A percentile compares a stretch with the other conserved stretches of the same genome.
Conservation (phyloP, 768 basidiomycete genomes). For the Epithele typhae region DNA sequence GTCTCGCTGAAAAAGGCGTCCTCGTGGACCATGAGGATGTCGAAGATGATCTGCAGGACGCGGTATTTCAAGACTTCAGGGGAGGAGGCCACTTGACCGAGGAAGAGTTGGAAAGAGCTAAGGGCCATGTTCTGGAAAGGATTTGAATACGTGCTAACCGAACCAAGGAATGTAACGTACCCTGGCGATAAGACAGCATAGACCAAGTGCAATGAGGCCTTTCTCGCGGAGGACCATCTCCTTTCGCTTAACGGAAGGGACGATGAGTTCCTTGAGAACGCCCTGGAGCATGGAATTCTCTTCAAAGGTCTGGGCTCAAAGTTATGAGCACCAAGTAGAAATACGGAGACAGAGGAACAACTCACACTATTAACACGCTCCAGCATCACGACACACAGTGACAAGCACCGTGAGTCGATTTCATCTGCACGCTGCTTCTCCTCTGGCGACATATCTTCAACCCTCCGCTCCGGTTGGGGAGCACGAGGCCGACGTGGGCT, state of each 20-base stretch:
- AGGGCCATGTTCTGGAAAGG: slow-evolving; percentile 51
- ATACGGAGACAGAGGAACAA: slow-evolving; percentile 4
- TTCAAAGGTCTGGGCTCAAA: slow-evolving; percentile 46
- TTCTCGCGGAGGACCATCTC: slow-evolving; percentile 78
- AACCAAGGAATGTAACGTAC: slow-evolving; percentile 26
- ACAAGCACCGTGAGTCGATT: slow-evolving; percentile 71
- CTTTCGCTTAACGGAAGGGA: slow-evolving; percentile 87
- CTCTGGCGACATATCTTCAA: slow-evolving; percentile 49
- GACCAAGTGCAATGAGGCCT: slow-evolving; percentile 73
- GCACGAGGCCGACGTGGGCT: slow-evolving; percentile 4
- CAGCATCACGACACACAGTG: slow-evolving; percentile 76
- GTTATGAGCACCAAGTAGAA: neutral
- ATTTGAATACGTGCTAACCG: neutral
- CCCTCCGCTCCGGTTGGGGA: slow-evolving; percentile 28
- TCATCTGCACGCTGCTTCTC: slow-evolving; percentile 54
- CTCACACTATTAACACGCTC: slow-evolving; percentile 83
- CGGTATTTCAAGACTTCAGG: slow-evolving; percentile 63
- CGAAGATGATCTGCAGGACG: slow-evolving; percentile 79
- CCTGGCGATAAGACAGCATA: slow-evolving; percentile 84
- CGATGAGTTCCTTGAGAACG: slow-evolving; percentile 72
- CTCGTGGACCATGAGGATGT: slow-evolving; percentile 83
- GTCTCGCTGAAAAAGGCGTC: slow-evolving; percentile 52
- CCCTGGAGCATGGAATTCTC: slow-evolving; percentile 72
- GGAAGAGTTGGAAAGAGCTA: slow-evolving; percentile 75
- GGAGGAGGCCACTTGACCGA: slow-evolving; percentile 63